Conservation (phyloP, 176 grass and related monocot genomes). For the Secale cereale region DNA sequence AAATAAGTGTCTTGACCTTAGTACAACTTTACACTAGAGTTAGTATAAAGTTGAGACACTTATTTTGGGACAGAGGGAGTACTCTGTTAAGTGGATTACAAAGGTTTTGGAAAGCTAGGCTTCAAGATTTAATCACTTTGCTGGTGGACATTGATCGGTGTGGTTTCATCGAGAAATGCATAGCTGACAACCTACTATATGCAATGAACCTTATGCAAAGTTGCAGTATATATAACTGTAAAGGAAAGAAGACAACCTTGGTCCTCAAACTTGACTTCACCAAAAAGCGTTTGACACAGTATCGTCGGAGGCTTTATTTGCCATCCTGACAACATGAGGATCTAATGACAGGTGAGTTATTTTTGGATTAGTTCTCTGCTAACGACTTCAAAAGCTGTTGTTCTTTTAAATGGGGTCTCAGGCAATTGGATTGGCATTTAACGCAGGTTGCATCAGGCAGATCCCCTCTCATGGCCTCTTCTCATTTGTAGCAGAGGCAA, state of each 20-base stretch:
- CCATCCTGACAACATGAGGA: neutral
- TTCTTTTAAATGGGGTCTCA: neutral
- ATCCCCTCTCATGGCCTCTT: neutral
- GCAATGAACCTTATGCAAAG: neutral
- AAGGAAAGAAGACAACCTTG: neutral
- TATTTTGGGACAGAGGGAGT: too few relatives aligned
- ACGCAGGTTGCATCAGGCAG: neutral
- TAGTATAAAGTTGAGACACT: too few relatives aligned
- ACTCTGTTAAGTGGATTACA: neutral
- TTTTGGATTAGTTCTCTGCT: neutral
- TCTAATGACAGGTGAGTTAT: too few relatives aligned
- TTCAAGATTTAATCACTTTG: neutral
- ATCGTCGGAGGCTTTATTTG: neutral
- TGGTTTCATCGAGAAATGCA: neutral
- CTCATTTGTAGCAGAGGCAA: too few relatives aligned
- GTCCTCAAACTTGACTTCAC: neutral
- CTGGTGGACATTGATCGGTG: neutral
- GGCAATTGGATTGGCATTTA: neutral
- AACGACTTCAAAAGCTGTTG: neutral
- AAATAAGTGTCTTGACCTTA: too few relatives aligned
- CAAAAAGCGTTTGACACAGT: neutral
- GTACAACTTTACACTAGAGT: too few relatives aligned
- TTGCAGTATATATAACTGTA: too few relatives aligned
- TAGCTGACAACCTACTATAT: neutral
- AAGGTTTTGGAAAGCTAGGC: neutral